Base-by-base conservation (phyloP, 805 yeast genomes). In the Wickerhamiella azymoides region DNA sequence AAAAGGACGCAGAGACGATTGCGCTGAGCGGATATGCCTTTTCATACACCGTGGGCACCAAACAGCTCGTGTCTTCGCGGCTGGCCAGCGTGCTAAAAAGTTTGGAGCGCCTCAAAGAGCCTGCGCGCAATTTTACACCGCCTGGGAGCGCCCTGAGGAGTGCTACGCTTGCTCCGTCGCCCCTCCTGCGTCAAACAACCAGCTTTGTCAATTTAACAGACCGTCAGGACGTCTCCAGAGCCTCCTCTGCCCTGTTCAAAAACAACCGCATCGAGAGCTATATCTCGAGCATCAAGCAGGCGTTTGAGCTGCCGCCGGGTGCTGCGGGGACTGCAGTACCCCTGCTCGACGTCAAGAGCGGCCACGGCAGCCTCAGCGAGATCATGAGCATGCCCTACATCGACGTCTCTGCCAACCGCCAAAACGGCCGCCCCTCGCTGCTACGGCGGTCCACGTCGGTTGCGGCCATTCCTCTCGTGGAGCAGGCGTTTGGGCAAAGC, bases 341-440 rank as follows among this genome's bases (percentile, higher is more conserved):
- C 11, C 16, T 43, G 16, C 27, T 43, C 36, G 41, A 16, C 38
- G 48, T 9, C 10, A 11, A 33, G 10, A 36, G 21, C 9, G 30
- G 14, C n/a, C 24, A 18, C 10, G 36, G 36, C 35, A 17, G 52
- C 35, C 48, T 58, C 19, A 44, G 57, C 24, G 60, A 58, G 30
- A 55, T 59, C 5, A 47, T 59, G 28, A 53, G 62, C n/a, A 52
- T 50, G 36, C 62, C 62, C 8, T 57, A 51, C 37, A 46, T 58
- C 16, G 62, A 59, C 35, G 50, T 47, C 1, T 32, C 44, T 16
- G 11, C 40, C 13, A 26, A 36, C 25, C 14, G 33, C 5, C 25
- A 32, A 11, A 25, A 11, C 18, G 46, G 40, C 47, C 51, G 24
- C 26, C 52, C 51, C 11, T 33, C 52, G 9, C 24, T 48, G 21